Percentiles rank a stretch among this genome's conserved stretches.
These are phyloP conservation scores for Glomus cerebriforme DNA, from an alignment of 192 early-diverging fungal genomes.

Conservation along the genomic window DNA sequence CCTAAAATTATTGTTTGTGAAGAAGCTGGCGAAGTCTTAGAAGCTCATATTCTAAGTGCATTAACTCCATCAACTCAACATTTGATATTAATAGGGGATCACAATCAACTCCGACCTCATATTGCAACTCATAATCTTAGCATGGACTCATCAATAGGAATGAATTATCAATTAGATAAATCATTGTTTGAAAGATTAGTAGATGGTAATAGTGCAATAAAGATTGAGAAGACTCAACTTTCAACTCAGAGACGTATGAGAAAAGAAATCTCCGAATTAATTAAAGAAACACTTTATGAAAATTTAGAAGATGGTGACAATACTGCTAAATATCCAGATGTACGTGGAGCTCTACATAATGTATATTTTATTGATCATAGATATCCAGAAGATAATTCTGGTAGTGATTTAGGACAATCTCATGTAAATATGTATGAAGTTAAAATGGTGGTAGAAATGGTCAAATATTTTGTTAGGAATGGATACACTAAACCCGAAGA, in stretches of 20 bases:
- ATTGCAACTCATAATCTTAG: constrained; percentile 12
- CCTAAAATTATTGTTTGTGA: constrained; percentile 54
- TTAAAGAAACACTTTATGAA: constrained; percentile 50
- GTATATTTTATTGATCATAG: too few relatives aligned
- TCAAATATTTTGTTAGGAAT: too few relatives aligned
- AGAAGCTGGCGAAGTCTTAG: too few relatives aligned
- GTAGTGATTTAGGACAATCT: constrained; percentile 45
- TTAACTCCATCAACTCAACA: too few relatives aligned
- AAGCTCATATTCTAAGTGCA: too few relatives aligned
- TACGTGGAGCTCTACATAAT: constrained; percentile 49
- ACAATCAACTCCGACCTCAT: constrained; percentile 11
- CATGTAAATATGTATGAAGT: constrained; percentile 52
- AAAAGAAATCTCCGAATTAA: constrained; percentile 50
- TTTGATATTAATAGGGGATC: too few relatives aligned
- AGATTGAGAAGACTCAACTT: too few relatives aligned
- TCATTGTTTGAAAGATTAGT: too few relatives aligned
- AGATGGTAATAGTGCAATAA: too few relatives aligned
- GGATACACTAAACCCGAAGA: too few relatives aligned
- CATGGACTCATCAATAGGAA: constrained; percentile 39
- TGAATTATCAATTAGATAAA: constrained; percentile 43
- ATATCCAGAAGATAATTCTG: constrained; percentile 42
- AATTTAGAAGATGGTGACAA: constrained; percentile 42
- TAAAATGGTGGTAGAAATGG: too few relatives aligned
- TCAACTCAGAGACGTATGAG: constrained; percentile 65
- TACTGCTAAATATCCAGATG: constrained; percentile 37